Evolutionary conservation across 169 alveolate species (phyloP).

Genomic region (Theileria luwenshuni): DNA sequence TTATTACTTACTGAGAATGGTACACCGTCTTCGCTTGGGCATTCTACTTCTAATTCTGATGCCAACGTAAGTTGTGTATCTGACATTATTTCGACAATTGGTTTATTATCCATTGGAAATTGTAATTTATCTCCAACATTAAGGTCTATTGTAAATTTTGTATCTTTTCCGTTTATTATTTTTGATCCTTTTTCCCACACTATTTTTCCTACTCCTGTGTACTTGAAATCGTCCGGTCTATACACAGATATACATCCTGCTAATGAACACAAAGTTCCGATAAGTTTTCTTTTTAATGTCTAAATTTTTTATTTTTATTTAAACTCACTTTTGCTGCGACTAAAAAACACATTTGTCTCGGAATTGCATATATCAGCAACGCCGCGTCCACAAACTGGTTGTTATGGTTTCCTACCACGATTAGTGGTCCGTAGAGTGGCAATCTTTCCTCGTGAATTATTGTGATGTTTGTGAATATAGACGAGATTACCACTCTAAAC

Average conservation of each 20-base stretch:
- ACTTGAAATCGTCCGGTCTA: conserved; percentile 86
- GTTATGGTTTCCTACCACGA: conserved; percentile 90
- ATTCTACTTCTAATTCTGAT: conserved; percentile 59
- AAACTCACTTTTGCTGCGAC: conserved; percentile 75
- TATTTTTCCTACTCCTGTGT: conserved; percentile 82
- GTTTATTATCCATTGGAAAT: conserved; percentile 71
- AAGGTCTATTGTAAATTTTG: conserved; percentile 84
- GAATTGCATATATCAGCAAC: conserved; percentile 83
- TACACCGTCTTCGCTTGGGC: conserved; percentile 74
- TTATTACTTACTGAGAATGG: conserved; percentile 65
- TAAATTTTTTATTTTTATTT: background rate
- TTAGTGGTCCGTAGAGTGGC: conserved; percentile 88
- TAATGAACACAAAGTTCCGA: conserved; percentile 83
- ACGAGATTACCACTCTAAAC: conserved; percentile 63
- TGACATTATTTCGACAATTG: conserved; percentile 79
- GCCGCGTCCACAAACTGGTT: conserved; percentile 91
- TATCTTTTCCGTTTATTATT: conserved; percentile 78
- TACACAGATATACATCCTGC: conserved; percentile 89
- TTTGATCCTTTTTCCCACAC: conserved; percentile 69
- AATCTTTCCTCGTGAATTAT: conserved; percentile 86
- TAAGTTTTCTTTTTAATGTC: conserved; percentile 78
- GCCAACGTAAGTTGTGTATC: conserved; percentile 85
- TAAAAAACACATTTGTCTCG: conserved; percentile 86
- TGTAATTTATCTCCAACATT: conserved; percentile 83
- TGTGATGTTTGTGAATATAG: conserved; percentile 82